These are phyloP conservation scores for Brassica nigra DNA, from an alignment of 345 rosid species.

Conservation along the genomic window DNA sequence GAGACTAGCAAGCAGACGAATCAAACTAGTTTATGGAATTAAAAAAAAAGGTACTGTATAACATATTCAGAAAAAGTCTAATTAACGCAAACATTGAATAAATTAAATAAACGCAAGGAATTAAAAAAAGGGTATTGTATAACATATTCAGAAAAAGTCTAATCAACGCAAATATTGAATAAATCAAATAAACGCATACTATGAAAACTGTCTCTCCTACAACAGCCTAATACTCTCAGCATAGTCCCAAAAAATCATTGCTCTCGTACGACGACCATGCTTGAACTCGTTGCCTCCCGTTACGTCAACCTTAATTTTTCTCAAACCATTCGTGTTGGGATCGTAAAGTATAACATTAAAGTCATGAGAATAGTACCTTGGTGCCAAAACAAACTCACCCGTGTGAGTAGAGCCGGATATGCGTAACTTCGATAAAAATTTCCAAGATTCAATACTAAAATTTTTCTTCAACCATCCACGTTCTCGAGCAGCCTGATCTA, in stretches of 20 bases:
- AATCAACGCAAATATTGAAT: background rate
- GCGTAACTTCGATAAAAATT: background rate
- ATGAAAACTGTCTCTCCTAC: background rate
- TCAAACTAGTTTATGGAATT: background rate
- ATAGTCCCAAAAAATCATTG: background rate
- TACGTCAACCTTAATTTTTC: background rate
- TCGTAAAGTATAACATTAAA: background rate
- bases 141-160: background rate
- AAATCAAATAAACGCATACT: background rate
- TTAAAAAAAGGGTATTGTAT: background rate
- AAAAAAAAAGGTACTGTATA: background rate
- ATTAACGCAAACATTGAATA: too few relatives aligned
- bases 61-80: too few relatives aligned
- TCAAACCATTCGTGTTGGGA: background rate
- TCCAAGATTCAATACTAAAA: background rate
- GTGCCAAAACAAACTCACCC: background rate
- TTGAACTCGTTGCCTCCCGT: background rate
- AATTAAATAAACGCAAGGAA: too few relatives aligned
- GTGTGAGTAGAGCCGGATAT: background rate
- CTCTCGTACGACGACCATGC: background rate
- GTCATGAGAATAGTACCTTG: background rate
- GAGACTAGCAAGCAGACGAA: background rate
- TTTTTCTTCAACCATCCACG: background rate
- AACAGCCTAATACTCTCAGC: background rate
- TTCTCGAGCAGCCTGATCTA: slow-evolving; percentile 1